Percentiles rank a stretch among this genome's conserved stretches.
Conservation (phyloP, 306 rosid genomes). For the Herpetospermum pedunculosum region DNA sequence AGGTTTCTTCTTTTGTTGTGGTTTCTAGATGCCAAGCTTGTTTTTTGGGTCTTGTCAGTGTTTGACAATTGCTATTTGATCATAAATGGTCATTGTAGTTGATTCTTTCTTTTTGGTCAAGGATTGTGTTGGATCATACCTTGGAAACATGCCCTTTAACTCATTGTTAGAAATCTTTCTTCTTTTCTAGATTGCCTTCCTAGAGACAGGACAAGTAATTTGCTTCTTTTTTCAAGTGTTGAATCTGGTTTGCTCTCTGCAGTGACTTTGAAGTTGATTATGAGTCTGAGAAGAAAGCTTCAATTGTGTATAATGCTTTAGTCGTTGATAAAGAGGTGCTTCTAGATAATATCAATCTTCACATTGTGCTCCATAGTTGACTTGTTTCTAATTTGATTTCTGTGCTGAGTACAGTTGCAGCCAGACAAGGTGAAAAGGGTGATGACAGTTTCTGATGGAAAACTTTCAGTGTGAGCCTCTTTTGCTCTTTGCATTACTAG, state of each 20-base stretch:
- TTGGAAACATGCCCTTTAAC: not conserved
- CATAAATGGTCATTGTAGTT: not conserved
- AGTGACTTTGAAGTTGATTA: conserved; percentile 78
- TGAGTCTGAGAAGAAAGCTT: conserved; percentile 56
- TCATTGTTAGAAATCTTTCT: not conserved
- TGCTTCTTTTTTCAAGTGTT: not conserved
- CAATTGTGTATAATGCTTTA: conserved; percentile 48
- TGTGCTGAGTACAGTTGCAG: conserved; percentile 55
- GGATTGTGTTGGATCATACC: not conserved
- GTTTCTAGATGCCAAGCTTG: not conserved
- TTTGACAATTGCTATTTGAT: not conserved
- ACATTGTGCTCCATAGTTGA: not conserved
- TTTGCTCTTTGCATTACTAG: not conserved
- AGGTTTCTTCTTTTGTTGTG: not conserved
- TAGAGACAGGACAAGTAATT: not conserved
- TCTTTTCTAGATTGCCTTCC: not conserved
- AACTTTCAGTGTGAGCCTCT: conserved; percentile 60
- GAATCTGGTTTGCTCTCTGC: conserved; percentile 14
- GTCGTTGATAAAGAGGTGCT: conserved; percentile 79
- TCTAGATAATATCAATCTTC: conserved; percentile 7
- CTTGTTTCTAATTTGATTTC: conserved; percentile 12
- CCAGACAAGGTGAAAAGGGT: conserved; percentile 77
- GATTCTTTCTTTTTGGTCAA: not conserved
- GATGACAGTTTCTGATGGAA: conserved; percentile 55
- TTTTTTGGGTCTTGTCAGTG: not conserved